Base-by-base conservation (phyloP, 106 monocot genomes). In the Allium cepa region DNA sequence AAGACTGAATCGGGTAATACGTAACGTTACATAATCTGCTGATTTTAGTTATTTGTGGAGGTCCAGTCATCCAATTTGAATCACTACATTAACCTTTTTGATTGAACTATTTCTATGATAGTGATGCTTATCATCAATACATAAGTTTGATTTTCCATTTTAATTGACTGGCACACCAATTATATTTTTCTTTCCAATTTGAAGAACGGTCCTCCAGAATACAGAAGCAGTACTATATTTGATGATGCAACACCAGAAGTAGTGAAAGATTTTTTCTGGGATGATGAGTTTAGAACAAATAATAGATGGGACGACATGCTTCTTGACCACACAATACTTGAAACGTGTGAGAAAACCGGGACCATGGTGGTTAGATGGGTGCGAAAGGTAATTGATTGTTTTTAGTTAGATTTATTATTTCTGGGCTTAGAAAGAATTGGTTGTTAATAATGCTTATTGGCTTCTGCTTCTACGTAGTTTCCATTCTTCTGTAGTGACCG, bases 281-380 rank as follows among this genome's bases (percentile, higher is more conserved):
- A 96, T 50, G 95, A 96, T 63, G 82, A 91, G 8, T 96, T 91
- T 71, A 62, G 95, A 53, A 69, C 76, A 17, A 85, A 76, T 62
- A 77, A 78, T 58, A 85, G 69, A 59, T 96, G 95, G 95, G 95
- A 96, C 73, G 95, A 96, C 70, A 96, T 96, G 95, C 95, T 96
- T 51, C 79, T 96, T 47, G 66, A 86, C 49, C 83, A 91, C 64
- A 73, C 79, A 10, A 78, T 77, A 14, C 69, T 96, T 75, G 82
- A 96, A 71, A 83, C 86, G 67, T 91, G 91, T 67, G 49, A 52
- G 10, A 79, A 53, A 14, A 96, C 95, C 10, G 95, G 95, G 57
- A 96, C 83, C 3, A 78, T 91, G 83, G 28, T 96, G 10, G 81
- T 91, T 63, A 87, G 86, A 59, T 96, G 95, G 95, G 64, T 96